Evolutionary conservation across 495 filamentous ascomycete genomes (phyloP), one percentile per base, ranked within the genome.

Genomic region (Neurospora discreta): DNA sequence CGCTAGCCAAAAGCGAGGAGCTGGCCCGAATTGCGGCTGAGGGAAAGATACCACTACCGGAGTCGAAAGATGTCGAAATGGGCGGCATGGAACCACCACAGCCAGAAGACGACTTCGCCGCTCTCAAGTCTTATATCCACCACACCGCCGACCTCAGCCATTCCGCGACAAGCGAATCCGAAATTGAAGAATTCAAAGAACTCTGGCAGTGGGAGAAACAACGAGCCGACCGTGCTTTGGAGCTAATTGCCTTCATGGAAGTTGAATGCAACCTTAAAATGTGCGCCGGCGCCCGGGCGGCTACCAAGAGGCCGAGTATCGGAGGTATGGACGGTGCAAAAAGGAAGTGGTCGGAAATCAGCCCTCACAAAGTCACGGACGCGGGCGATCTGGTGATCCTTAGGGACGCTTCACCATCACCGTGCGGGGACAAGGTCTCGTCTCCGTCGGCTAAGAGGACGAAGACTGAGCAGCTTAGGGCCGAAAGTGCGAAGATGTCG

Each of bases 221-320:
- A 70, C 82, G 88, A 58, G 87, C 92, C 65, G 81, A 86, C 40
- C 84, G 90, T 18, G 90, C 92, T 0, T 86, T 93, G 71, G 90
- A 92, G 16, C 88, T 90, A 75, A 82, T 94, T 36, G 86, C 94
- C n/a, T 97, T 93, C 78, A 82, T 97, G 83, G 88, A 91, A 74
- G 86, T 91, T 73, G 92, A 97, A 78, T 96, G 93, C 79, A 86
- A 89, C 67, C 89, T 95, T 71, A 86, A 87, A 71, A 87, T 87
- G 78, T 95, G 92, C 81, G 80, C 89, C 1, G 92, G 90, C 20
- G 78, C 73, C 40, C 81, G 79, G 70, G 42, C 77, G 26, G 73
- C 76, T 11, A 72, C 76, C 67, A 23, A 36, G 30, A 70, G 73
- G 68, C 36, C 38, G 15, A 80, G 77, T 72, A 68, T 69, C 11